Evolutionary conservation across 441 rosid species (phyloP).

Genomic region (Adansonia rubrostipa): DNA sequence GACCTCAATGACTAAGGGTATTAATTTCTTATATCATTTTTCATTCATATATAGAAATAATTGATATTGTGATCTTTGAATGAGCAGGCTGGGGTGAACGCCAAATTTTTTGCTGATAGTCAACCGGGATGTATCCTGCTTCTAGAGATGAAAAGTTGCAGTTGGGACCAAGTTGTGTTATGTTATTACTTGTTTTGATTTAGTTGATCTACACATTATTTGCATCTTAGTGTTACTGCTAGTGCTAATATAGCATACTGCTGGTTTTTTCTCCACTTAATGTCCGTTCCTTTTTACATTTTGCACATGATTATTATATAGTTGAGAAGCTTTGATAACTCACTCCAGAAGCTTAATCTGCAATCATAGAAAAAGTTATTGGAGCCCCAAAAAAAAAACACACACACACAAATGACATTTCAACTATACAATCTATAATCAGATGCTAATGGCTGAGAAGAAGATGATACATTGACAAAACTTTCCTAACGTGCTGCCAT

Average conservation of each 20-base stretch:
- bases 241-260: not conserved
- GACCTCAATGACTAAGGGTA: not conserved
- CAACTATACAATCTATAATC: constrained; percentile 37
- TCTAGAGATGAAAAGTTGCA: constrained; percentile 62
- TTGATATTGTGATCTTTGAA: constrained; percentile 9
- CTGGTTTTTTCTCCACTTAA: not conserved
- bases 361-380: not conserved
- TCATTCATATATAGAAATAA: not conserved
- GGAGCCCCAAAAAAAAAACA: not conserved
- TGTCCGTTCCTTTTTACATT: not conserved
- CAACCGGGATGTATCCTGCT: constrained; percentile 77
- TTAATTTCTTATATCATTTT: not conserved
- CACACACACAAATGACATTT: not conserved
- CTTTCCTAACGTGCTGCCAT: constrained; percentile 50
- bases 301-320: not conserved
- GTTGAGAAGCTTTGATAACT: not conserved
- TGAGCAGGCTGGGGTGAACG: constrained; percentile 80
- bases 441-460: constrained; percentile 35
- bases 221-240: not conserved
- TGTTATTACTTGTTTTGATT: constrained; percentile 4
- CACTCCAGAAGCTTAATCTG: constrained; percentile 10
- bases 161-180: not conserved
- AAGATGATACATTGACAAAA: constrained; percentile 49
- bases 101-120: constrained; percentile 94
- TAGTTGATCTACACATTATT: not conserved